Conservation (phyloP, 1,139 yeast species). For the Arxiozyma bovina region DNA sequence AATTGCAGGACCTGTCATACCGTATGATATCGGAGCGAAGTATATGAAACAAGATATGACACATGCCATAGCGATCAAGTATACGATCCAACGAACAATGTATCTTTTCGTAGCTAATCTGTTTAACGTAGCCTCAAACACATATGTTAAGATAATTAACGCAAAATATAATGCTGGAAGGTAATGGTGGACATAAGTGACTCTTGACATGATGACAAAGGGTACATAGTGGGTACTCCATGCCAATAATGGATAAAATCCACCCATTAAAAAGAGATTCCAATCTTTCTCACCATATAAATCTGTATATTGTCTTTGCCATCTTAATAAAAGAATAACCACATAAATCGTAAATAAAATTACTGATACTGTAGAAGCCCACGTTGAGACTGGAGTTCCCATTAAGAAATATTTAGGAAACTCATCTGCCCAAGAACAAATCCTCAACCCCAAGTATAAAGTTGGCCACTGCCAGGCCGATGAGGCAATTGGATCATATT, state of each 20-base stretch:
- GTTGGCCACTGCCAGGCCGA: conserved; percentile 99
- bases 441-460: conserved; percentile 80
- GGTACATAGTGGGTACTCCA: conserved; percentile 94
- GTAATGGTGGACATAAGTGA: conserved; percentile 94
- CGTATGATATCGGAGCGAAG: conserved; percentile 75
- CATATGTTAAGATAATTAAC: conserved; percentile 67
- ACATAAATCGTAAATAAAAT: conserved; percentile 51
- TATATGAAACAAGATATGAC: conserved; percentile 62
- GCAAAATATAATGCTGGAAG: conserved; percentile 96
- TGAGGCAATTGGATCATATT: conserved; percentile 85
- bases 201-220: conserved; percentile 91
- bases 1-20: conserved; percentile 75
- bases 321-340: conserved; percentile 59
- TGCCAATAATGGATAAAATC: conserved; percentile 81
- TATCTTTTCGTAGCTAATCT: conserved; percentile 31
- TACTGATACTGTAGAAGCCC: conserved; percentile 77
- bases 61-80: conserved; percentile 41
- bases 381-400: conserved; percentile 90
- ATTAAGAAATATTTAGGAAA: conserved; percentile 76
- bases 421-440: conserved; percentile 89
- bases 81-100: conserved; percentile 31
- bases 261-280: conserved; percentile 60
- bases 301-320: conserved; percentile 86
- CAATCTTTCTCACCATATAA: conserved; percentile 37
- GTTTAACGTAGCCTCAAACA: conserved; percentile 55